A percentile compares a stretch with the other conserved stretches of the same genome.
phyloP scores from a whole-genome alignment of 805 yeast genomes.

The Maudiozyma barnettii region DNA sequence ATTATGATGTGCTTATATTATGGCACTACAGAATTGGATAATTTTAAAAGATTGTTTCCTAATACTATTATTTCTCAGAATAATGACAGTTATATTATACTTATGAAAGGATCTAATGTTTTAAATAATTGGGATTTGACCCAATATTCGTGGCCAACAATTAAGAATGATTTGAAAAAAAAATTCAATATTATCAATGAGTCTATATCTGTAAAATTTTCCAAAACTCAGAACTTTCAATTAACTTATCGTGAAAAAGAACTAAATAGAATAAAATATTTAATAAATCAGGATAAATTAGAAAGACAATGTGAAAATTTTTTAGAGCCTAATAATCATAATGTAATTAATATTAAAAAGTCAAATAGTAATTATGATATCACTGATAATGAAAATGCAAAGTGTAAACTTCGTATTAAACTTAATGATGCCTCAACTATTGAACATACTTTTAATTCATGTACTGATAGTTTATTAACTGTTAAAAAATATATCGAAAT shows the following conservation, averaged over 20 bases:
- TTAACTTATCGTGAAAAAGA: not conserved
- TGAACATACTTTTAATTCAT: conserved; percentile 38
- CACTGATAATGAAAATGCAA: not conserved
- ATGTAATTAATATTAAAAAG: not conserved
- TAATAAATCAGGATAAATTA: not conserved
- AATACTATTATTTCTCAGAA: not conserved
- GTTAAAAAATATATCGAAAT: conserved; percentile 53
- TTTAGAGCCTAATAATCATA: not conserved
- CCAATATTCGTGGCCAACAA: not conserved
- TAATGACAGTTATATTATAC: not conserved
- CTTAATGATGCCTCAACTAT: conserved; percentile 56
- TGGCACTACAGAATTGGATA: not conserved
- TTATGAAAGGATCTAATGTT: not conserved
- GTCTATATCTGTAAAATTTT: too few species aligned
- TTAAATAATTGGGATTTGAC: not conserved
- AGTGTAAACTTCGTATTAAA: conserved; percentile 44
- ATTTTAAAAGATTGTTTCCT: not conserved
- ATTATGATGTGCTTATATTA: not conserved
- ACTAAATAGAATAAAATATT: not conserved
- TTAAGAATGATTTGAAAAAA: not conserved
- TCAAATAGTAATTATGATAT: not conserved
- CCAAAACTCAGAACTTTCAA: too few species aligned
- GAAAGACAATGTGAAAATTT: not conserved
- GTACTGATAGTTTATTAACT: conserved; percentile 36
- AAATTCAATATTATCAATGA: not conserved